Conservation (phyloP, 2,329 filamentous ascomycete genomes). For the Thermothelomyces thermophilus region DNA sequence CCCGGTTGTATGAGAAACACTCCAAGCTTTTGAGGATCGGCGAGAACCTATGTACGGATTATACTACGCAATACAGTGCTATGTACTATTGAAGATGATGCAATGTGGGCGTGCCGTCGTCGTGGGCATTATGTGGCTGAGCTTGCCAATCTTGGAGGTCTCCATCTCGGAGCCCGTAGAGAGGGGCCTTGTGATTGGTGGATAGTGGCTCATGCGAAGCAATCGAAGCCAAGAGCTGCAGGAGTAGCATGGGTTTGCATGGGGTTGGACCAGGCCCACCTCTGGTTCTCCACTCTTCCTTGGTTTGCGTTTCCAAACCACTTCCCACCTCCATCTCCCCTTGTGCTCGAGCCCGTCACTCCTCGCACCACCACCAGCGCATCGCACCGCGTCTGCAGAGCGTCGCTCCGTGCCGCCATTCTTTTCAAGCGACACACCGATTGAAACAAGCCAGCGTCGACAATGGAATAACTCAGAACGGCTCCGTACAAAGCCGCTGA, state of each 20-base stretch:
- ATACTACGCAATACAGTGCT: no score
- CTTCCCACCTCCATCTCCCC: conserved; percentile 6
- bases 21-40: no score
- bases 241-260: background rate
- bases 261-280: background rate
- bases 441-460: conserved; percentile 1
- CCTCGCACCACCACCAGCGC: conserved; percentile 15
- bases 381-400: conserved; percentile 12
- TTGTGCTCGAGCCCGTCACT: background rate
- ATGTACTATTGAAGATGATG: background rate
- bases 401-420: conserved; percentile 10
- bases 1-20: background rate
- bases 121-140: conserved; percentile 2
- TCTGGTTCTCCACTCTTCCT: background rate
- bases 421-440: conserved; percentile 8
- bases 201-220: background rate
- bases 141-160: background rate
- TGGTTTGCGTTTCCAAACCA: background rate
- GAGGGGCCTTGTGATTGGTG: background rate
- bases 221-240: conserved; percentile 2
- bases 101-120: background rate
- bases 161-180: background rate
- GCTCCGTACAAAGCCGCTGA: background rate
- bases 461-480: conserved; percentile 8
- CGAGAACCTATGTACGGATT: no score